These are phyloP conservation scores for Rhodotorula paludigena DNA, from an alignment of 768 basidiomycete genomes.

Conservation along the genomic window DNA sequence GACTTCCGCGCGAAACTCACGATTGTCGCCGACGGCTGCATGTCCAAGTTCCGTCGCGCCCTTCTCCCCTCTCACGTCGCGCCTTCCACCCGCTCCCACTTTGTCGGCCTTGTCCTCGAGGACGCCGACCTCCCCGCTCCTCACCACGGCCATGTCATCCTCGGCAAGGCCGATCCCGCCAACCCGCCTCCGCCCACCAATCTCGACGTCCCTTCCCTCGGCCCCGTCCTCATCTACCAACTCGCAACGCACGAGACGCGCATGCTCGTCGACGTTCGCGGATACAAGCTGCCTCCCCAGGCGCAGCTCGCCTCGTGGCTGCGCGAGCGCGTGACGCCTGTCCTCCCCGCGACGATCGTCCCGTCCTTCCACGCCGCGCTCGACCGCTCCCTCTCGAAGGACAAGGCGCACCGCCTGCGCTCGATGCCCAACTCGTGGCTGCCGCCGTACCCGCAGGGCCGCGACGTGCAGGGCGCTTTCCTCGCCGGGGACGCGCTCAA, in stretches of 20 bases:
- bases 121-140: constrained; percentile 55
- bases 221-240: constrained; percentile 89
- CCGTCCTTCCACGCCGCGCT: constrained; percentile 62
- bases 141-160: constrained; percentile 47
- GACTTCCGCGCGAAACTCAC: constrained; percentile 69
- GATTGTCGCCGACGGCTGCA: constrained; percentile 88
- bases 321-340: constrained; percentile 65
- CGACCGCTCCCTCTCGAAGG: constrained; percentile 50
- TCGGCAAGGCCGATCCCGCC: constrained; percentile 27
- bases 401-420: constrained; percentile 58
- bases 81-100: constrained; percentile 58
- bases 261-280: constrained; percentile 85
- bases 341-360: constrained; percentile 71
- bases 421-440: constrained; percentile 96
- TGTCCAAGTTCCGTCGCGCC: constrained; percentile 71
- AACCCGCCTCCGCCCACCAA: constrained; percentile 5
- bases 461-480: constrained; percentile 62
- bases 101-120: constrained; percentile 77
- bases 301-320: constrained; percentile 59
- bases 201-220: constrained; percentile 50
- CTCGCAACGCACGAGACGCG: constrained; percentile 77
- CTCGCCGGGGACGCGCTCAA: constrained; percentile 96
- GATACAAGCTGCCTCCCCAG: constrained; percentile 62
- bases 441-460: constrained; percentile 65
- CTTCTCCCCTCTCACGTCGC: constrained; percentile 57